Percentiles rank a stretch among this genome's conserved stretches.
These are phyloP conservation scores for Helicostylum pulchrum DNA, from an alignment of 192 early-diverging fungal genomes.

Conservation along the genomic window DNA sequence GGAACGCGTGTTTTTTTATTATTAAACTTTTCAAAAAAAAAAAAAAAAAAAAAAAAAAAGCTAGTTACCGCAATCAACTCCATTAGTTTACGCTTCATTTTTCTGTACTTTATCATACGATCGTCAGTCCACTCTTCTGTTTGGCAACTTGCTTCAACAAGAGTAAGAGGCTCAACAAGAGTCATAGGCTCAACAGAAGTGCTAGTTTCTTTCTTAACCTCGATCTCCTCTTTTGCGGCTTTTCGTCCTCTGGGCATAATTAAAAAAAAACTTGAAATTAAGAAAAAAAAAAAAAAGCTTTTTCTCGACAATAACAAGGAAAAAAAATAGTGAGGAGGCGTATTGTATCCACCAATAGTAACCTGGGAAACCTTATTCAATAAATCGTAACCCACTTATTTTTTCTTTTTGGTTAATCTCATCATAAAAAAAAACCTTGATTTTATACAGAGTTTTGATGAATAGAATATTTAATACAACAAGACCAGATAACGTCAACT, in stretches of 20 bases:
- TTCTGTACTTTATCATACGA: constrained; percentile 17
- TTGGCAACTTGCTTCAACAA: neutral
- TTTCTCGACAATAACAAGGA: neutral
- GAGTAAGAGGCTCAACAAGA: neutral
- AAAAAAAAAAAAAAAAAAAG: neutral
- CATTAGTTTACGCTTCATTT: constrained; percentile 21
- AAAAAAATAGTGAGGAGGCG: neutral
- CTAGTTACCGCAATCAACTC: constrained; percentile 24
- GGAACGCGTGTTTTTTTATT: neutral
- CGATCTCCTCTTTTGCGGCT: neutral
- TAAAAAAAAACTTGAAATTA: neutral
- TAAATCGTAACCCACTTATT: neutral
- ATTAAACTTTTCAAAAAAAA: neutral
- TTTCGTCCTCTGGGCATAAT: neutral
- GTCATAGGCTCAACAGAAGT: no score
- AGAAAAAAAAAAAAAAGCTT: neutral
- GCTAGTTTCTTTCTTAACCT: neutral
- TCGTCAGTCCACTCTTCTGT: constrained; percentile 15
- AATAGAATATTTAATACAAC: constrained; percentile 9
- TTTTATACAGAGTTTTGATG: neutral
- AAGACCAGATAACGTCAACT: constrained; percentile 9
- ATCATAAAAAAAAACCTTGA: neutral
- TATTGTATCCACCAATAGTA: neutral
- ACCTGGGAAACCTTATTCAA: neutral
- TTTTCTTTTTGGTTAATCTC: no score